These are phyloP conservation scores for Aureobasidium sp. DNA, from an alignment of 2,329 filamentous ascomycete genomes.

Conservation along the genomic window DNA sequence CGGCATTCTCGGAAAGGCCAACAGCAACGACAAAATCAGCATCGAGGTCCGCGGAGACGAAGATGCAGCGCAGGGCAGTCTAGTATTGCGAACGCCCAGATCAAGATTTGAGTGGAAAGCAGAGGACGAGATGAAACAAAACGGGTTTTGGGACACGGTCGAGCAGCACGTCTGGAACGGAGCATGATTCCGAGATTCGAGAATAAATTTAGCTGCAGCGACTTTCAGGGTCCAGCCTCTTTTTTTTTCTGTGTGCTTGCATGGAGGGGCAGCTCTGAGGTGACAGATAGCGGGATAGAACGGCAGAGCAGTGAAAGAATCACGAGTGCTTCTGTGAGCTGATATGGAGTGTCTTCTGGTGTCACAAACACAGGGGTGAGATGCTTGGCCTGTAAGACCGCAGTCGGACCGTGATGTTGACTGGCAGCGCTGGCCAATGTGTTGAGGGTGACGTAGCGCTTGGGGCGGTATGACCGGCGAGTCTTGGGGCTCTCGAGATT, in stretches of 20 bases:
- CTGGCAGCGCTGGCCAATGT: conserved; percentile 8
- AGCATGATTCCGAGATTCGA: neutral
- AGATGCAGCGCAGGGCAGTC: neutral
- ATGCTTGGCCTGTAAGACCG: neutral
- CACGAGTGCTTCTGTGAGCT: neutral
- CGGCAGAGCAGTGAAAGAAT: neutral
- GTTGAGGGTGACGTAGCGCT: conserved; percentile 8
- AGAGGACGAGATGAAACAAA: conserved; percentile 4
- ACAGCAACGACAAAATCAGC: conserved; percentile 1
- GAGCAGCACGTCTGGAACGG: neutral
- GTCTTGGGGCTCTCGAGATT: conserved; percentile 3
- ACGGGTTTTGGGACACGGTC: conserved; percentile 4
- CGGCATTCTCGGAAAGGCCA: conserved; percentile 8
- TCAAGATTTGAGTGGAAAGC: neutral
- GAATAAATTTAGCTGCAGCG: neutral
- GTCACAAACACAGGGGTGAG: conserved; percentile 3
- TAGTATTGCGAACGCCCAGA: neutral
- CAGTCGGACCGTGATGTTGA: conserved; percentile 9
- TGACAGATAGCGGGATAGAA: neutral
- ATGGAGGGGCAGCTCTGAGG: neutral
- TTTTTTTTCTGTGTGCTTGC: neutral
- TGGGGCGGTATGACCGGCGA: neutral
- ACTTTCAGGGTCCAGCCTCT: conserved; percentile 6
- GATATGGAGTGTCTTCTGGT: neutral
- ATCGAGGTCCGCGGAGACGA: neutral